Base-by-base conservation (phyloP, 371 early-diverging fungal genomes). In the Mortierella sp. region DNA sequence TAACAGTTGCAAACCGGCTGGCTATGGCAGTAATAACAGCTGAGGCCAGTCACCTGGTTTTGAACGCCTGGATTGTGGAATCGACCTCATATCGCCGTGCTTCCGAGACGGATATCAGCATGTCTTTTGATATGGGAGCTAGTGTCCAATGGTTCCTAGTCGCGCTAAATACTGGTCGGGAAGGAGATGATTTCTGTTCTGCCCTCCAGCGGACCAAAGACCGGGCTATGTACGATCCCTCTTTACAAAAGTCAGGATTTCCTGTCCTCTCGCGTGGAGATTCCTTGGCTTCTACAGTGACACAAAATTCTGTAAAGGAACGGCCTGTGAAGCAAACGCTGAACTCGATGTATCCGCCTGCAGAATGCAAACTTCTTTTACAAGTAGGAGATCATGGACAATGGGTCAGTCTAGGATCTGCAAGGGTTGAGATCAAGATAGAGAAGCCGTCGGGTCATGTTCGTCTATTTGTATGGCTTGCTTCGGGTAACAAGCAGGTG, bases 41-140 rank as follows among this genome's bases (percentile, higher is more conserved):
- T n/a, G 82, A 81, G 50, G 15, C 57, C 2, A 70, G 70, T 11
- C 76, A 75, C 67, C 67, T 81, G 67, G 65, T 81, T 63, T 70
- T 81, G 62, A 81, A 81, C 65, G 82, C 82, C n/a, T 81, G 82
- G 82, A 72, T 81, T 41, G 82, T 81, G 8, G 72, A 65, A 21
- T 81, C 82, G 38, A 81, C 82, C 32, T 72, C 72, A 11, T 81
- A 75, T 57, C 65, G 76, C 15, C 81, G 81, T 1, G 53, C 76
- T 2, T 81, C 82, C 3, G 82, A 81, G 57, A 76, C 76, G 1
- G 82, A 81, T 60, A 69, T 81, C 58, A 66, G 67, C 50, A 70
- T 81, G 33, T 81, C 82, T 19, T 72, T 81, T 72, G 82, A 81
- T 41, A 81, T 81, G 82, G 82, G 82, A 0, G 76, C 76, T 7